phyloP scores from a whole-genome alignment of 108 stramenopile species.

The Cylindrotheca closterium region DNA sequence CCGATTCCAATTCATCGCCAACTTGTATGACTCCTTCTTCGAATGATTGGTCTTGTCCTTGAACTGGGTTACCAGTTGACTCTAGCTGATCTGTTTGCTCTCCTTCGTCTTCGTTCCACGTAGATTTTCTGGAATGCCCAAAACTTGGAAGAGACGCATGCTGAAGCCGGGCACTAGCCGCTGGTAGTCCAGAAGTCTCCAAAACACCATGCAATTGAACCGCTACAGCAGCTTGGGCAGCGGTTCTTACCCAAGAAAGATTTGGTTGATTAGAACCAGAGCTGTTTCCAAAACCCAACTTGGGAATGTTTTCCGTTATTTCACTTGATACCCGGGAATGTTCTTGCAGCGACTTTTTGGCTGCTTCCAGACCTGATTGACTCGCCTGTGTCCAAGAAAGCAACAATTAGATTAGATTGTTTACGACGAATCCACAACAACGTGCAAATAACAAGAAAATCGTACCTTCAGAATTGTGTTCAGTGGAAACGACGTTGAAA shows the following conservation, averaged over 20 bases:
- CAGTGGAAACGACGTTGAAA: slow-evolving; percentile 82
- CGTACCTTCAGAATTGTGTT: slow-evolving; percentile 74
- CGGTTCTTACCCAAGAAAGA: slow-evolving; percentile 81
- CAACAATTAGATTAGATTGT: slow-evolving; percentile 1
- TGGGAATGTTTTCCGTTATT: slow-evolving; percentile 39
- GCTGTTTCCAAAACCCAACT: slow-evolving; percentile 44
- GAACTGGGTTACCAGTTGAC: slow-evolving; percentile 2
- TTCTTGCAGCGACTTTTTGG: slow-evolving; percentile 70
- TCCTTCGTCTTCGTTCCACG: slow-evolving; percentile 55
- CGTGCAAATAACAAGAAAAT: neutral
- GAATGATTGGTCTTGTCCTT: slow-evolving; percentile 36
- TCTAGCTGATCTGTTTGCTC: slow-evolving; percentile 13
- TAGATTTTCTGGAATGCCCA: slow-evolving; percentile 47
- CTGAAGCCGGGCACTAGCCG: slow-evolving; percentile 82
- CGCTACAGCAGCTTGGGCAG: slow-evolving; percentile 84
- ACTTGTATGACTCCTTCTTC: slow-evolving; percentile 77
- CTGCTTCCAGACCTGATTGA: slow-evolving; percentile 84
- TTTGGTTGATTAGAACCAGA: slow-evolving; percentile 40
- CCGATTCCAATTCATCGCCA: slow-evolving; percentile 45
- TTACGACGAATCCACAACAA: too few species aligned
- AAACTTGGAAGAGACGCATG: slow-evolving; percentile 84
- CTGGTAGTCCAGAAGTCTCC: slow-evolving; percentile 79
- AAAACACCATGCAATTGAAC: slow-evolving; percentile 85
- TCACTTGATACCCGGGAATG: slow-evolving; percentile 46
- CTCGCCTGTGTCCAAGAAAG: slow-evolving; percentile 54